phyloP scores from a whole-genome alignment of 2,329 filamentous ascomycete genomes.

The Aureobasidium namibiae region DNA sequence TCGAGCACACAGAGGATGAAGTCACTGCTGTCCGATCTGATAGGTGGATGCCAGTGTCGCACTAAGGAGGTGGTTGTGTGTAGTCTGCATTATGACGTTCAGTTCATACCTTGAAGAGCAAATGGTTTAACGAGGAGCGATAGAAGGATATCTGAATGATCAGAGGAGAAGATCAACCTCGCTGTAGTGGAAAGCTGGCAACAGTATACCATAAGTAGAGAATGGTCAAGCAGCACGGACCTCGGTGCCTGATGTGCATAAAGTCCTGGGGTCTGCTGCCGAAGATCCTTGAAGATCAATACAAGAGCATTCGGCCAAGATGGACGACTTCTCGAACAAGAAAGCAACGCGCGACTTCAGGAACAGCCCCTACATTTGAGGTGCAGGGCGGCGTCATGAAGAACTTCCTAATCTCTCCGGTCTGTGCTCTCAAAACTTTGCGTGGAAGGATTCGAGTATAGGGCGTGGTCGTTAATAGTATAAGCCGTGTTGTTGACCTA shows the following conservation, averaged over 20 bases:
- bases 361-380: neutral
- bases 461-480: neutral
- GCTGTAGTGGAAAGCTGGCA: neutral
- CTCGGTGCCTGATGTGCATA: neutral
- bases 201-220: neutral
- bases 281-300: neutral
- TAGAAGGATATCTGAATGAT: neutral
- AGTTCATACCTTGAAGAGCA: neutral
- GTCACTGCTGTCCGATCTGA: neutral
- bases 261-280: neutral
- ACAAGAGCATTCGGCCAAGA: neutral
- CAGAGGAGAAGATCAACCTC: neutral
- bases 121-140: neutral
- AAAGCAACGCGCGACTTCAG: neutral
- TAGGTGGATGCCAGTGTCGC: neutral
- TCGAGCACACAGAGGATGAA: neutral
- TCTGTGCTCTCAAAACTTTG: neutral
- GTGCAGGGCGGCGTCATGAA: neutral
- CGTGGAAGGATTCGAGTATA: neutral
- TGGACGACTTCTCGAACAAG: neutral
- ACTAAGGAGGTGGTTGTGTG: neutral
- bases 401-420: neutral
- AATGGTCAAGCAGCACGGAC: conserved; percentile 2
- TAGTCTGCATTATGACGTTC: neutral
- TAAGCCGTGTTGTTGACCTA: neutral